These are phyloP conservation scores for Capsella rubella DNA, from an alignment of 441 rosid species.

Conservation along the genomic window DNA sequence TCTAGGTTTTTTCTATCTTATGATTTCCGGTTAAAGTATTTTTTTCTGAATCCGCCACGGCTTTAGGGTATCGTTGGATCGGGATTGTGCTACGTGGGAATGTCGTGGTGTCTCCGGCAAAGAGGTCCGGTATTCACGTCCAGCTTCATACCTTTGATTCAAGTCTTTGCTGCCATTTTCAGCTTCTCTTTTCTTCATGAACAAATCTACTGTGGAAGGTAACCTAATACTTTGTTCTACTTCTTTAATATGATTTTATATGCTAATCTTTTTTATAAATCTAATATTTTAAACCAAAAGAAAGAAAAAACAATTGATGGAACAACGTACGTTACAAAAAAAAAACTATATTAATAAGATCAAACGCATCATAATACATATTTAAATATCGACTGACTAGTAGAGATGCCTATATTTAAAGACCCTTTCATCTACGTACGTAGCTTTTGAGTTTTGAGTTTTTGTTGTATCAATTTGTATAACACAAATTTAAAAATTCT, in stretches of 20 bases:
- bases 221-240: conserved; percentile 2
- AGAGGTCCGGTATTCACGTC: conserved; percentile 50
- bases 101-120: conserved; percentile 45
- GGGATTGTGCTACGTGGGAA: conserved; percentile 41
- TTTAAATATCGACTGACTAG: neutral
- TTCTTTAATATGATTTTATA: neutral
- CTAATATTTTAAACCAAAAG: neutral
- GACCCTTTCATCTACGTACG: conserved; percentile 13
- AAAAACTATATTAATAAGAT: neutral
- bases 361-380: conserved; percentile 4
- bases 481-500: neutral
- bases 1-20: neutral
- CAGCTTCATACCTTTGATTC: conserved; percentile 47
- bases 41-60: neutral
- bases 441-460: conserved; percentile 17
- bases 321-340: conserved; percentile 17
- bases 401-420: conserved; percentile 8
- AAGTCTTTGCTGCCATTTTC: conserved; percentile 46
- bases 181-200: conserved; percentile 48
- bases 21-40: neutral
- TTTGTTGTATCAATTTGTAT: conserved; percentile 15
- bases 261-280: neutral
- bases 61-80: conserved; percentile 61
- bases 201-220: conserved; percentile 50
- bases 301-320: neutral